These are phyloP conservation scores for Botryotinia convoluta DNA, from an alignment of 2,329 filamentous ascomycete species.

Conservation along the genomic window DNA sequence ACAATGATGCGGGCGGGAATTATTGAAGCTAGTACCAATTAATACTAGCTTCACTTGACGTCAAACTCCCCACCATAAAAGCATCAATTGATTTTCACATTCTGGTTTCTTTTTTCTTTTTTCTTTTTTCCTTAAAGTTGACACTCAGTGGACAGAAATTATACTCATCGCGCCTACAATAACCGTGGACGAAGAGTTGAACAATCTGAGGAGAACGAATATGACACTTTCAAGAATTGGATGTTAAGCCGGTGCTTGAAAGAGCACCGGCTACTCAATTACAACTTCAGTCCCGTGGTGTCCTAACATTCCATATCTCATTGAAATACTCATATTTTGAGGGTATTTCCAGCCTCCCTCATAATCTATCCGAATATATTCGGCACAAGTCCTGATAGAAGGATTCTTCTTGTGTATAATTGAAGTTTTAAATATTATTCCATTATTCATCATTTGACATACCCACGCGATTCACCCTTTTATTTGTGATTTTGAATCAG, in stretches of 20 bases:
- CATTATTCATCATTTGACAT: not conserved
- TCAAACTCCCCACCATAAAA: slow-evolving; percentile 19
- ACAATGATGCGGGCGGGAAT: slow-evolving; percentile 6
- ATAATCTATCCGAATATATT: not conserved
- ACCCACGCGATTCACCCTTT: not conserved
- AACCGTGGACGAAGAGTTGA: slow-evolving; percentile 56
- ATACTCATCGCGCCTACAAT: slow-evolving; percentile 50
- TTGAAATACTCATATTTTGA: slow-evolving; percentile 21
- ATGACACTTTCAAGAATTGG: slow-evolving; percentile 40
- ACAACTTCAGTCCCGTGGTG: slow-evolving; percentile 38
- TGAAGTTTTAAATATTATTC: slow-evolving; percentile 3
- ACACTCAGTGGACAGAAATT: slow-evolving; percentile 51
- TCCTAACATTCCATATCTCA: slow-evolving; percentile 31
- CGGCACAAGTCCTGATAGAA: not conserved
- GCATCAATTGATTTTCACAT: not conserved
- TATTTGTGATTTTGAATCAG: slow-evolving; percentile 7
- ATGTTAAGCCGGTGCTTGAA: slow-evolving; percentile 35
- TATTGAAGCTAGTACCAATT: not conserved
- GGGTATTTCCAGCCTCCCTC: slow-evolving; percentile 29
- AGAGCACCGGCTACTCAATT: slow-evolving; percentile 30
- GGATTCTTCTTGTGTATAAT: not conserved
- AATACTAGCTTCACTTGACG: not conserved
- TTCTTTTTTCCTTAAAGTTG: slow-evolving; percentile 53
- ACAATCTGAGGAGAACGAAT: slow-evolving; percentile 48
- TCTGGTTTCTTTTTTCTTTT: slow-evolving; percentile 36